Evolutionary conservation across 768 basidiomycete genomes (phyloP), one percentile per base, ranked within the genome.

Genomic region (Suillus subaureus): DNA sequence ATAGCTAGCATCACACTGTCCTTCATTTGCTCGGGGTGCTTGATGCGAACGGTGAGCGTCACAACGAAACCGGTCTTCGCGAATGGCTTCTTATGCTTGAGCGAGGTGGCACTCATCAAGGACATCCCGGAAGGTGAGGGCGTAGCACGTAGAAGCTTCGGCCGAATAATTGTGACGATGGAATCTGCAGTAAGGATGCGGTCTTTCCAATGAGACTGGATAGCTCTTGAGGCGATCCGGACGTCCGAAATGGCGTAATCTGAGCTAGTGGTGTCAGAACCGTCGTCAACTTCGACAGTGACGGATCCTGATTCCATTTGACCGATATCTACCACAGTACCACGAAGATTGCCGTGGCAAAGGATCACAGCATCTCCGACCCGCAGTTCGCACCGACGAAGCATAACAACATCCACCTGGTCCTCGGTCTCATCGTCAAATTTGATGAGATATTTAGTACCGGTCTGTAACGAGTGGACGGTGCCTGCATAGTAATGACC

Each of bases 391-490:
- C 81, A 82, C 7, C 71, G 72, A 37, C 92, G 86, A 72, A 94
- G 79, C 43, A 87, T 79, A 28, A 82, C 79, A 18, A 86, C 68
- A 35, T 79, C 81, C 43, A 92, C 79, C 2, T 72, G 72, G 23
- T 78, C 83, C 23, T 82, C 74, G 2, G 82, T 83, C 3, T 71
- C 77, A 71, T 94, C 92, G 70, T 93, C 92, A 71, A 93, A 94
- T n/a, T 78, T 77, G 69, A 94, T 74, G 33, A 70, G 61, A 73
- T 86, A 89, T 47, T 67, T 73, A 4, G 70, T 72, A 39, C 70
- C 31, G 55, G 70, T 64, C 61, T 73, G 68, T 58, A 67, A 65
- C 21, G 80, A 78, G 62, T 86, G 71, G 33, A 91, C 81, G 42
- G 75, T 80, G 18, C 91, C 93, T 21, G 86, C 75, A 72, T 87